Evolutionary conservation across 768 basidiomycete genomes (phyloP).

Genomic region (Lactarius hengduanensis): DNA sequence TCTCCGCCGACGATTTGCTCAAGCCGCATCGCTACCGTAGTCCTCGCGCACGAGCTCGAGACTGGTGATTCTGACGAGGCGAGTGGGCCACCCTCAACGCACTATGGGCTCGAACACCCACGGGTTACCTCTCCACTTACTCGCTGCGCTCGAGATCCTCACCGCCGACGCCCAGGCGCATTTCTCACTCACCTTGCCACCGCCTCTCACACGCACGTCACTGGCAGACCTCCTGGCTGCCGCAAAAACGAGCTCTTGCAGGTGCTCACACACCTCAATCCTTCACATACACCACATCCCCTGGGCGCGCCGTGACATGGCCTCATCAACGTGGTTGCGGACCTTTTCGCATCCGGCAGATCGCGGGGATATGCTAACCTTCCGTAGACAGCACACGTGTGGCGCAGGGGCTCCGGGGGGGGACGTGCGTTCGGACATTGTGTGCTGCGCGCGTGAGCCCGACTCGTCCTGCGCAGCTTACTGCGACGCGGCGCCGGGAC

Average conservation of each 20-base stretch:
- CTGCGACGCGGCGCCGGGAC: constrained; percentile 48
- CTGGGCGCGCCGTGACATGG: constrained; percentile 49
- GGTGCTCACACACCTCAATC: constrained; percentile 49
- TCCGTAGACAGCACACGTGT: constrained; percentile 42
- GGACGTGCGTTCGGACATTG: constrained; percentile 52
- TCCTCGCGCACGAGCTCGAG: constrained; percentile 52
- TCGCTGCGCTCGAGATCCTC: constrained; percentile 50
- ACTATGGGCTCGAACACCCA: constrained; percentile 59
- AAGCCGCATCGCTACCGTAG: constrained; percentile 60
- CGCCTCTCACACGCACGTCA: constrained; percentile 32
- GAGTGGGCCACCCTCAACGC: constrained; percentile 55
- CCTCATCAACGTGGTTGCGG: constrained; percentile 45
- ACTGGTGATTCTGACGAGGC: constrained; percentile 38
- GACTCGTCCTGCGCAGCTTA: constrained; percentile 54
- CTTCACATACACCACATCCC: constrained; percentile 49
- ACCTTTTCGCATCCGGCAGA: constrained; percentile 58
- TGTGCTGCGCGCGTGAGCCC: constrained; percentile 46
- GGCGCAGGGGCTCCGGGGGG: constrained; percentile 46
- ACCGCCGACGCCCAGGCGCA: constrained; percentile 52
- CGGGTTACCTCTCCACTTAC: constrained; percentile 56
- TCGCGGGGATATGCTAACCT: constrained; percentile 41
- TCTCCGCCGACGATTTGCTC: constrained; percentile 52
- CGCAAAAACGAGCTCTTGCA: constrained; percentile 51
- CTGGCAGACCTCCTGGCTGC: constrained; percentile 56
- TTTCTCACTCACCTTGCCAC: constrained; percentile 44